These are phyloP conservation scores for Trametes pubescens DNA, from an alignment of 1,284 basidiomycete genomes.

Conservation along the genomic window DNA sequence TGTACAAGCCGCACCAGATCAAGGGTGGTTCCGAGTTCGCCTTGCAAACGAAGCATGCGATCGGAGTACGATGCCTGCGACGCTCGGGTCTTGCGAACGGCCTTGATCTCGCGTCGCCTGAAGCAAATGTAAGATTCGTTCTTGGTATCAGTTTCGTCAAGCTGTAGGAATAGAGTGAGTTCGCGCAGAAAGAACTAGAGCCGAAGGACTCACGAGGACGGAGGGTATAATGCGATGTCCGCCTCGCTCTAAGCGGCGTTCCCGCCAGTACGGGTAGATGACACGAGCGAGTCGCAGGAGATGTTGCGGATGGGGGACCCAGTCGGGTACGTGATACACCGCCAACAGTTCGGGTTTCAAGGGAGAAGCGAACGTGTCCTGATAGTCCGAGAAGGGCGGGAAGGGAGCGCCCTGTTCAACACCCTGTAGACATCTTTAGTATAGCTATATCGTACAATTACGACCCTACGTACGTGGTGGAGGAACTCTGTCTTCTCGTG, in stretches of 20 bases:
- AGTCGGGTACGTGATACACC: constrained; percentile 37
- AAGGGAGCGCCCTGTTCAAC: constrained; percentile 72
- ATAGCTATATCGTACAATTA: neutral
- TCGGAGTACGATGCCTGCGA: constrained; percentile 91
- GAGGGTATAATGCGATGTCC: constrained; percentile 44
- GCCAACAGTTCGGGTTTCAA: constrained; percentile 41
- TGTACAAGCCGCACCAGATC: constrained; percentile 78
- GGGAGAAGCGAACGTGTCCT: constrained; percentile 39
- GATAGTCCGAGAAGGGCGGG: constrained; percentile 76
- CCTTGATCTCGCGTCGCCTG: constrained; percentile 94
- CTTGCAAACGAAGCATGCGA: constrained; percentile 82
- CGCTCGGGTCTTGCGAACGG: constrained; percentile 92
- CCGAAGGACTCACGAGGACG: constrained; percentile 40
- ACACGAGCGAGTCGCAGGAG: constrained; percentile 38
- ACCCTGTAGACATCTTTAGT: constrained; percentile 48
- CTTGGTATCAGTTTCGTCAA: constrained; percentile 89
- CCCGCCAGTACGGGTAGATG: constrained; percentile 44
- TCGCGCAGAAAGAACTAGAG: too few relatives aligned
- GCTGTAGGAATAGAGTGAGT: constrained; percentile 52
- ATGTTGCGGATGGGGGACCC: constrained; percentile 38
- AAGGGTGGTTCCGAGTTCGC: constrained; percentile 77
- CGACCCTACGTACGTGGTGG: constrained; percentile 74
- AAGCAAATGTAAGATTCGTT: constrained; percentile 99
- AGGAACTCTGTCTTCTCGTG: constrained; percentile 93
- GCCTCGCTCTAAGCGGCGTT: constrained; percentile 42